These are phyloP conservation scores for Strobilomyces dryophilus DNA, from an alignment of 768 basidiomycete genomes.

Conservation along the genomic window DNA sequence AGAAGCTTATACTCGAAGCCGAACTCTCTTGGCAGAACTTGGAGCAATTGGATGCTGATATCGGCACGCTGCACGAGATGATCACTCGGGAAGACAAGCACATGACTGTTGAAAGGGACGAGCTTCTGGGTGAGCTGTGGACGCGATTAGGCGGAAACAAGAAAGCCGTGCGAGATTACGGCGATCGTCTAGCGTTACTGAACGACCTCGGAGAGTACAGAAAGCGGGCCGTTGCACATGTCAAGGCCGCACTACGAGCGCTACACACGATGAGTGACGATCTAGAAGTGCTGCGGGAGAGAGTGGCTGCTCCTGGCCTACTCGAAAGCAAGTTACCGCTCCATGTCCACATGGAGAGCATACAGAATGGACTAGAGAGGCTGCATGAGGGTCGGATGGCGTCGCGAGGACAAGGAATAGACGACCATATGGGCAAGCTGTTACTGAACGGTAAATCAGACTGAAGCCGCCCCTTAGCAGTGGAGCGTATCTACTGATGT, in stretches of 20 bases:
- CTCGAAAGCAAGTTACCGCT: constrained; percentile 56
- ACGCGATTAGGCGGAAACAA: constrained; percentile 33
- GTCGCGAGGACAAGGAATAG: constrained; percentile 44
- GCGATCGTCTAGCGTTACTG: constrained; percentile 51
- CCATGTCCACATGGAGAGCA: constrained; percentile 74
- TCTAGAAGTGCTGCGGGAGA: constrained; percentile 72
- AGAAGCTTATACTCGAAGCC: constrained; percentile 61
- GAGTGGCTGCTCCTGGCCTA: constrained; percentile 65
- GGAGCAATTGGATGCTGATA: constrained; percentile 57
- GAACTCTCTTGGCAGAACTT: constrained; percentile 55
- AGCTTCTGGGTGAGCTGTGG: constrained; percentile 49
- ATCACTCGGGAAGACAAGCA: constrained; percentile 53
- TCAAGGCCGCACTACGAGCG: constrained; percentile 59
- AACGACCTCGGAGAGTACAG: constrained; percentile 53
- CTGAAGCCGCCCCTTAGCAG: not conserved
- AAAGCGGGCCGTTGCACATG: constrained; percentile 58
- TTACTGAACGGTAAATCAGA: constrained; percentile 17
- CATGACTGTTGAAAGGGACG: constrained; percentile 40
- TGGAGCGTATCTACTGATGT: no score
- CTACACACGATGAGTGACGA: constrained; percentile 64
- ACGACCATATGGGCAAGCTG: constrained; percentile 32
- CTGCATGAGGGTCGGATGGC: constrained; percentile 50
- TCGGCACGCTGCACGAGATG: constrained; percentile 54
- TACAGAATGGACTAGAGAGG: constrained; percentile 56
- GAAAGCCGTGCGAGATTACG: constrained; percentile 33